These are phyloP conservation scores for Malus orientalis DNA, from an alignment of 306 rosid genomes.

Conservation along the genomic window DNA sequence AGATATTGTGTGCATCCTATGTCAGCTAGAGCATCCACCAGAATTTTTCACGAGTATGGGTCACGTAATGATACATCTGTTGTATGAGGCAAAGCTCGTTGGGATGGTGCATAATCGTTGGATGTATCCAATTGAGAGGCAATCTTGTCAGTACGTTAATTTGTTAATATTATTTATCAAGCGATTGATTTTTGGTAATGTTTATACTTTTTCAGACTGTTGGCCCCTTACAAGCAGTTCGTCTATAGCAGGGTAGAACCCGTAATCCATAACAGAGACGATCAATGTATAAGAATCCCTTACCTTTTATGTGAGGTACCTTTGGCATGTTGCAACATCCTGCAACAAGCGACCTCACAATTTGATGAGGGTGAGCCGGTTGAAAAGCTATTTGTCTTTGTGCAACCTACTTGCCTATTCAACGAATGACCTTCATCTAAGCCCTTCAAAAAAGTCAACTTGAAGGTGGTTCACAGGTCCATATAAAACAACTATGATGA, in stretches of 20 bases:
- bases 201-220: too few species aligned
- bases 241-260: neutral
- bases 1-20: neutral
- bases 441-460: too few species aligned
- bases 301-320: neutral
- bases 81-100: neutral
- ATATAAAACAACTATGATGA: too few species aligned
- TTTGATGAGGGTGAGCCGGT: accelerated
- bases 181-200: too few species aligned
- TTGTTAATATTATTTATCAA: too few species aligned
- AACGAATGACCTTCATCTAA: too few species aligned
- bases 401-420: neutral
- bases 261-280: neutral
- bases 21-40: neutral
- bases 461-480: too few species aligned
- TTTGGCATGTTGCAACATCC: neutral
- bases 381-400: neutral
- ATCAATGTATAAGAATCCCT: neutral
- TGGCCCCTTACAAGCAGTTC: neutral
- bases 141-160: too few species aligned
- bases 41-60: neutral
- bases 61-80: neutral
- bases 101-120: too few species aligned
- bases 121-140: too few species aligned
- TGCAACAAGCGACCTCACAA: neutral